Evolutionary conservation across 768 basidiomycete genomes (phyloP).

Genomic region (Chalciporus piperatus): DNA sequence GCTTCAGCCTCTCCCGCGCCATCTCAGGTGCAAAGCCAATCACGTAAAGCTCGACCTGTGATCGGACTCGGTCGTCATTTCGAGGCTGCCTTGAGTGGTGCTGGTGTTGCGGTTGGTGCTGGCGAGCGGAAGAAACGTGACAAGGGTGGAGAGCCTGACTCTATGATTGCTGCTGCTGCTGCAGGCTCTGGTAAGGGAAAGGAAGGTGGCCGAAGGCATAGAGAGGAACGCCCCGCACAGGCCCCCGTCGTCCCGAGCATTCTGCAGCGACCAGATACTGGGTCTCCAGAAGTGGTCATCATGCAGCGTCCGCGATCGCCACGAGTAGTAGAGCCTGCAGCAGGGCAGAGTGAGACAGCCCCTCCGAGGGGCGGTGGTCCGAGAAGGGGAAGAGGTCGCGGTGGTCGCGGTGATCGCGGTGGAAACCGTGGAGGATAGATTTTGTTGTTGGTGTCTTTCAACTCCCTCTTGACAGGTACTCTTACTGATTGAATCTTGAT

Average conservation of each 20-base stretch:
- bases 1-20: slow-evolving; percentile 12
- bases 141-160: slow-evolving; percentile 24
- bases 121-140: slow-evolving; percentile 37
- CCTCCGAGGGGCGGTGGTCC: slow-evolving; percentile 20
- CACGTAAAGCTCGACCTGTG: slow-evolving; percentile 53
- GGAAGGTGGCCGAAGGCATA: slow-evolving; percentile 16
- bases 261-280: slow-evolving; percentile 23
- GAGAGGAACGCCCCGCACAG: slow-evolving; percentile 6
- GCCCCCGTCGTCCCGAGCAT: slow-evolving; percentile 16
- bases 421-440: slow-evolving; percentile 27
- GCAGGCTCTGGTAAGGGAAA: background rate
- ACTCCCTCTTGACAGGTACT: background rate
- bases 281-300: slow-evolving; percentile 5
- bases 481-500: background rate
- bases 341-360: background rate
- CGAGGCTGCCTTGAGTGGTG: slow-evolving; percentile 67
- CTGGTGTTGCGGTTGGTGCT: slow-evolving; percentile 43
- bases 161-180: background rate
- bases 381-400: slow-evolving; percentile 31
- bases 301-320: slow-evolving; percentile 13
- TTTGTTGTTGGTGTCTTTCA: background rate
- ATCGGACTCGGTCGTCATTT: slow-evolving; percentile 67
- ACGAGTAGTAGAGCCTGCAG: slow-evolving; percentile 3
- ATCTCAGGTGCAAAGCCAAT: slow-evolving; percentile 29
- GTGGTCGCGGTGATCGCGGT: slow-evolving; percentile 28